phyloP scores from a whole-genome alignment of 228 moss, liverwort and hornwort genomes.

The Sphagnum fallax region DNA sequence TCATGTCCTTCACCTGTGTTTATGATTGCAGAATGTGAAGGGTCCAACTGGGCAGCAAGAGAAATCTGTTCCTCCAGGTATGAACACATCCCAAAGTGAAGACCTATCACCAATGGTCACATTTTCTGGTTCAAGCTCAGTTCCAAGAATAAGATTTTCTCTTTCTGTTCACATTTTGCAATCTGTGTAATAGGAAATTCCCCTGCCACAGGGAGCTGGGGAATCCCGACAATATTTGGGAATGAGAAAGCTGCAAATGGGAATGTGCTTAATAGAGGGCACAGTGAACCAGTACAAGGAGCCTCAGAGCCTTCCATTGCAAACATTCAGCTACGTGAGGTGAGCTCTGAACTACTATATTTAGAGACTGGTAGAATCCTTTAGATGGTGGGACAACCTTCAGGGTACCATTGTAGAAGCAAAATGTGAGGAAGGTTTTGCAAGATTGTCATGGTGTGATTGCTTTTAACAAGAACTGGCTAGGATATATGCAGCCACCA shows the following conservation, averaged over 20 bases:
- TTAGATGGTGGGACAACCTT: not conserved
- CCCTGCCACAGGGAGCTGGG: conserved; percentile 74
- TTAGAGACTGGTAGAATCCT: not conserved
- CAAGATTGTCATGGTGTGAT: no score
- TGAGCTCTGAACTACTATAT: conserved; percentile 7
- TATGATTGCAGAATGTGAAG: conserved; percentile 23
- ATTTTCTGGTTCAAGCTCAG: not conserved
- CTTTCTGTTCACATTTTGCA: not conserved
- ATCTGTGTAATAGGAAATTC: conserved; percentile 30
- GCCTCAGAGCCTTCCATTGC: conserved; percentile 78
- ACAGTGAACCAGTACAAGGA: conserved; percentile 77
- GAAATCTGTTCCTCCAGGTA: conserved; percentile 38
- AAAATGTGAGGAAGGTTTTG: no score
- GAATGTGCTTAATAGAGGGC: conserved; percentile 66
- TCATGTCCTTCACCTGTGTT: not conserved
- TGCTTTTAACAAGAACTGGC: not conserved
- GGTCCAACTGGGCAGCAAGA: conserved; percentile 24
- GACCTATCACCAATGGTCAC: not conserved
- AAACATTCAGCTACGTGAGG: conserved; percentile 93
- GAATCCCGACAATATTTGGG: conserved; percentile 96
- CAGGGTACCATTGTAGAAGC: not conserved
- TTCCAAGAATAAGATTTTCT: not conserved
- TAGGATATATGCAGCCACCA: conserved; percentile 56
- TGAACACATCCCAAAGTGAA: not conserved
- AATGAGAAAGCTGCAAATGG: conserved; percentile 71